A percentile compares a stretch with the other conserved stretches of the same genome.
Conservation (phyloP, 1,284 basidiomycete genomes). For the Apiotrichum laibachii region DNA sequence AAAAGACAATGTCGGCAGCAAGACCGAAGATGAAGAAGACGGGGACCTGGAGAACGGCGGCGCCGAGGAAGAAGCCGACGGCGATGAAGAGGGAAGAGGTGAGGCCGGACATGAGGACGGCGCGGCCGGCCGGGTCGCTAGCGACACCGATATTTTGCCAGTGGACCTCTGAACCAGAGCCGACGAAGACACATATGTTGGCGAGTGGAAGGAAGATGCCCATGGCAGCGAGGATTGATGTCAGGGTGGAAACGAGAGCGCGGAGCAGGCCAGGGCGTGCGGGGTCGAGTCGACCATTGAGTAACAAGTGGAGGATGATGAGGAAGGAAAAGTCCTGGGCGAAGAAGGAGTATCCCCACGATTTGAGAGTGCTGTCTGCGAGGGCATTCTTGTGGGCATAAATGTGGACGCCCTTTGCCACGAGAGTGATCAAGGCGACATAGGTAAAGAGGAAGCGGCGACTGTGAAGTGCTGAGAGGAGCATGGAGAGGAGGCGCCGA, state of each 20-base stretch:
- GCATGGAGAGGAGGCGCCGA: not conserved
- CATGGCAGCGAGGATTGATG: not conserved
- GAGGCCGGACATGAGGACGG: constrained; percentile 1
- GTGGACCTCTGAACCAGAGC: constrained; percentile 2
- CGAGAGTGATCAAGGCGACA: not conserved
- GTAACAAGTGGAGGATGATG: not conserved
- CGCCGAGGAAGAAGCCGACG: not conserved
- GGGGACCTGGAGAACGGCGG: not conserved
- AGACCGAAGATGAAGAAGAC: not conserved
- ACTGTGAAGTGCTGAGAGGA: not conserved
- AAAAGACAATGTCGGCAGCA: not conserved
- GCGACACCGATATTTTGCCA: constrained; percentile 1
- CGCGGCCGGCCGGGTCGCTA: constrained; percentile 1
- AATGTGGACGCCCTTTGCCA: constrained; percentile 4
- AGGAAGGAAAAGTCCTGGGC: not conserved
- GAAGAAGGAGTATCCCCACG: constrained; percentile 4
- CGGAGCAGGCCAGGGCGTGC: not conserved
- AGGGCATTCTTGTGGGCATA: not conserved
- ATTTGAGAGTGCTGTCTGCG: not conserved
- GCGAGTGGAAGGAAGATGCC: not conserved
- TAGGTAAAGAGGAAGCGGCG: not conserved
- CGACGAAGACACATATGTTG: constrained; percentile 4
- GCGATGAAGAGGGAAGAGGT: not conserved
- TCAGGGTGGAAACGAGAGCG: not conserved
- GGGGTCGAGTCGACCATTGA: not conserved